Conservation (phyloP, 169 alveolate genomes). For the Theileria orientalis region DNA sequence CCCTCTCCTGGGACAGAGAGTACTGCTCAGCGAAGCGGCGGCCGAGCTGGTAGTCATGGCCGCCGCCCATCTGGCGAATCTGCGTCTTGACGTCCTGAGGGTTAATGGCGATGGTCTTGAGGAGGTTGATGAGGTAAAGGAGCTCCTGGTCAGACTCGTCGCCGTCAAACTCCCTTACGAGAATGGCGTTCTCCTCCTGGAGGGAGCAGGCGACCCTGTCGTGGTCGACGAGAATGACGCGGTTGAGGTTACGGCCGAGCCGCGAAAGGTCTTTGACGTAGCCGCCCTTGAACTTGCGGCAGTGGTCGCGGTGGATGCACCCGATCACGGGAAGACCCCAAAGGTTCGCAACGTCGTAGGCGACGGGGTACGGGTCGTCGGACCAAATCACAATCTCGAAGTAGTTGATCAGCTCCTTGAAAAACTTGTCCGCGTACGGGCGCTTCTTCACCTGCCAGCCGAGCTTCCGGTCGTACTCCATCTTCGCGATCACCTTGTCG, state of each 20-base stretch:
- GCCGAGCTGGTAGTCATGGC: constrained; percentile 73
- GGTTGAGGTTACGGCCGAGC: constrained; percentile 82
- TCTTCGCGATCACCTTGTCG: constrained; percentile 81
- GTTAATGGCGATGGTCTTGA: constrained; percentile 80
- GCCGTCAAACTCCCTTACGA: constrained; percentile 79
- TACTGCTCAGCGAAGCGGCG: constrained; percentile 66
- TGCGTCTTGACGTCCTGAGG: constrained; percentile 72
- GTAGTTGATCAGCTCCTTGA: constrained; percentile 82
- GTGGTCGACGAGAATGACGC: constrained; percentile 84
- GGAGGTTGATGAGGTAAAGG: constrained; percentile 69
- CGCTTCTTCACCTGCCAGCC: constrained; percentile 90
- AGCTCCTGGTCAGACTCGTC: constrained; percentile 82
- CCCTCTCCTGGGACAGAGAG: constrained; percentile 21
- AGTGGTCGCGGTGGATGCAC: constrained; percentile 81
- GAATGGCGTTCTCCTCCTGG: constrained; percentile 82
- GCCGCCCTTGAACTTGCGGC: constrained; percentile 75
- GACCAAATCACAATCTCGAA: constrained; percentile 92
- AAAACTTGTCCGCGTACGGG: constrained; percentile 89
- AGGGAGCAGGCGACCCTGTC: constrained; percentile 75
- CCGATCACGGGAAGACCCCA: constrained; percentile 91
- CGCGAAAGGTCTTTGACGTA: constrained; percentile 76
- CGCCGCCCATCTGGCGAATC: constrained; percentile 75
- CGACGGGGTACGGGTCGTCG: constrained; percentile 86
- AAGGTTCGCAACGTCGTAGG: constrained; percentile 82
- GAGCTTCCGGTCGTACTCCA: constrained; percentile 80